These are phyloP conservation scores for Nannizziopsis arthrosporioides DNA, from an alignment of 2,329 filamentous ascomycete species.

Conservation along the genomic window DNA sequence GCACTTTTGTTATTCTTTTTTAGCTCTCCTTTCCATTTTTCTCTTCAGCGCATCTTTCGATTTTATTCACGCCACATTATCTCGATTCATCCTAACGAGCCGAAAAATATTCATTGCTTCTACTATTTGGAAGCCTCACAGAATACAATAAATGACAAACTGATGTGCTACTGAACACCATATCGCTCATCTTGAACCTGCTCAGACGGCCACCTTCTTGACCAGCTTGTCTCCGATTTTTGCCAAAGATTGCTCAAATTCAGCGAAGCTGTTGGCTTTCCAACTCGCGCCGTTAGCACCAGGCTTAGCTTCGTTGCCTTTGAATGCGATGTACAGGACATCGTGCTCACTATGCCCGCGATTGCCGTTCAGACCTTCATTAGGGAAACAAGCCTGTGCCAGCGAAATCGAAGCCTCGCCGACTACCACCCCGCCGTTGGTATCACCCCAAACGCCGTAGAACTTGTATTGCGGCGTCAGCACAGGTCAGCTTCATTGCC, in stretches of 20 bases:
- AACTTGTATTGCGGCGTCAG: constrained; percentile 24
- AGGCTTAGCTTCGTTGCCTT: constrained; percentile 45
- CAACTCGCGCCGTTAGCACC: constrained; percentile 45
- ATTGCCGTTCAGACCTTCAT: constrained; percentile 41
- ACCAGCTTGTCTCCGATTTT: constrained; percentile 16
- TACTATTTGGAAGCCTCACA: too few species aligned
- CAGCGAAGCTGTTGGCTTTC: constrained; percentile 38
- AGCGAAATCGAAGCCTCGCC: constrained; percentile 49
- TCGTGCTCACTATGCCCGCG: constrained; percentile 46
- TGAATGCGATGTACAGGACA: constrained; percentile 52
- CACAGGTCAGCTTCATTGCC: neutral
- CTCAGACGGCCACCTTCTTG: neutral
- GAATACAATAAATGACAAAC: too few species aligned
- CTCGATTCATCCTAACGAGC: too few species aligned
- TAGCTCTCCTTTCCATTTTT: neutral
- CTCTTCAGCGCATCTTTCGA: too few species aligned
- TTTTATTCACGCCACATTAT: too few species aligned
- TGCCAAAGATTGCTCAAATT: constrained; percentile 33
- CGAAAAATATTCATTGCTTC: neutral
- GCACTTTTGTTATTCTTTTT: constrained; percentile 6
- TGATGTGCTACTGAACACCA: too few species aligned
- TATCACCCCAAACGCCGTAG: constrained; percentile 52
- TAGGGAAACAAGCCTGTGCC: constrained; percentile 47
- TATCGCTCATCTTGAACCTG: neutral
- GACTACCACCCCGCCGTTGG: constrained; percentile 46